These are phyloP conservation scores for Bipolaris victoriae DNA, from an alignment of 2,329 filamentous ascomycete genomes.

Conservation along the genomic window DNA sequence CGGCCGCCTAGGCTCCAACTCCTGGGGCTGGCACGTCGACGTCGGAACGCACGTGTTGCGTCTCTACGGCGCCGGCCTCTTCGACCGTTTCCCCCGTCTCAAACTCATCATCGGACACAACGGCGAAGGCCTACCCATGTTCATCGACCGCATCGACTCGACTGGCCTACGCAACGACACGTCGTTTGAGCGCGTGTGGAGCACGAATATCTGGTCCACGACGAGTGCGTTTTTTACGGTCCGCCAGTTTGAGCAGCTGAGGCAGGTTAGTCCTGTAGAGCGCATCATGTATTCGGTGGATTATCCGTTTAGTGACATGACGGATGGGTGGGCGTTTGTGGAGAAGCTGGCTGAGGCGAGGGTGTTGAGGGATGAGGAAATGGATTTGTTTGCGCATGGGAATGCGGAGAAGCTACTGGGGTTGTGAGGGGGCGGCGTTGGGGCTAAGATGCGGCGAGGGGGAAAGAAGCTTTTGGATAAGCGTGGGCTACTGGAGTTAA, in stretches of 20 bases:
- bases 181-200: background rate
- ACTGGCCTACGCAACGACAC: background rate
- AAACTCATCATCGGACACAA: background rate
- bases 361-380: background rate
- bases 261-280: background rate
- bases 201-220: background rate
- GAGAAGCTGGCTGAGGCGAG: background rate
- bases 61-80: background rate
- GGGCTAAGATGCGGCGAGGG: too few species aligned
- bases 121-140: background rate
- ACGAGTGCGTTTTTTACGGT: background rate
- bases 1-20: background rate
- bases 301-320: background rate
- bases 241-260: background rate
- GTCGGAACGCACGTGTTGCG: background rate
- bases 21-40: constrained; percentile 5
- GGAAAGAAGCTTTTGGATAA: too few species aligned
- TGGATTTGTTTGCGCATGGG: background rate
- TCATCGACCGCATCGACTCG: background rate
- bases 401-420: background rate
- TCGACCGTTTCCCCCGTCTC: background rate
- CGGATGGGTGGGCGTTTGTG: background rate
- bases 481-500: too few species aligned
- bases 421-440: background rate
- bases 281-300: background rate